phyloP scores from a whole-genome alignment of 768 basidiomycete genomes.

The Asterophora lycoperdoides region DNA sequence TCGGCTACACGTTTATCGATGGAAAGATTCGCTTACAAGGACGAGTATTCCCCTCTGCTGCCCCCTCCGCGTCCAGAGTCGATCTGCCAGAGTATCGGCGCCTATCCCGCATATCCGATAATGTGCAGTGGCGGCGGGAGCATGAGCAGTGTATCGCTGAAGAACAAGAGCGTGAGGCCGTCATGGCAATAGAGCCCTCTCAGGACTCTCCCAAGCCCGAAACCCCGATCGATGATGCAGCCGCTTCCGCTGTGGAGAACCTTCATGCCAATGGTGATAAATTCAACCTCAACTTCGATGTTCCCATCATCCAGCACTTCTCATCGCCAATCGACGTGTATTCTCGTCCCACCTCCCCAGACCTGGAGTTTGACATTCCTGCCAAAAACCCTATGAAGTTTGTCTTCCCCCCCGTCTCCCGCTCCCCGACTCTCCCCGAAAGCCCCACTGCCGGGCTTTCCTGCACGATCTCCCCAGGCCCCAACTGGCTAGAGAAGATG shows the following conservation, averaged over 20 bases:
- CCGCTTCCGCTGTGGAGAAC: too few relatives aligned
- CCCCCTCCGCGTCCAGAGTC: too few relatives aligned
- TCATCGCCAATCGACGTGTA: neutral
- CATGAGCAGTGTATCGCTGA: too few relatives aligned
- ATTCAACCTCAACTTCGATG: neutral
- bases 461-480: neutral
- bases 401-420: neutral
- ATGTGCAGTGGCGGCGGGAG: too few relatives aligned
- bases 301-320: neutral
- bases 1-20: neutral
- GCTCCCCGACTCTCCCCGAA: neutral
- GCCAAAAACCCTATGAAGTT: neutral
- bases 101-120: too few relatives aligned
- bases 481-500: constrained; percentile 6
- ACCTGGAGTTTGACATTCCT: neutral
- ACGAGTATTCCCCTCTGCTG: neutral
- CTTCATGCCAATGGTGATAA: too few relatives aligned
- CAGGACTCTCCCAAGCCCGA: too few relatives aligned
- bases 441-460: neutral
- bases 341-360: neutral
- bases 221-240: too few relatives aligned
- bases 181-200: too few relatives aligned
- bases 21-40: neutral
- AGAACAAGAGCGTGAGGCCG: too few relatives aligned
- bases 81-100: too few relatives aligned